Percentiles rank a stretch among this genome's conserved stretches.
Conservation (phyloP, 2,329 filamentous ascomycete genomes). For the Penicillium sp. region DNA sequence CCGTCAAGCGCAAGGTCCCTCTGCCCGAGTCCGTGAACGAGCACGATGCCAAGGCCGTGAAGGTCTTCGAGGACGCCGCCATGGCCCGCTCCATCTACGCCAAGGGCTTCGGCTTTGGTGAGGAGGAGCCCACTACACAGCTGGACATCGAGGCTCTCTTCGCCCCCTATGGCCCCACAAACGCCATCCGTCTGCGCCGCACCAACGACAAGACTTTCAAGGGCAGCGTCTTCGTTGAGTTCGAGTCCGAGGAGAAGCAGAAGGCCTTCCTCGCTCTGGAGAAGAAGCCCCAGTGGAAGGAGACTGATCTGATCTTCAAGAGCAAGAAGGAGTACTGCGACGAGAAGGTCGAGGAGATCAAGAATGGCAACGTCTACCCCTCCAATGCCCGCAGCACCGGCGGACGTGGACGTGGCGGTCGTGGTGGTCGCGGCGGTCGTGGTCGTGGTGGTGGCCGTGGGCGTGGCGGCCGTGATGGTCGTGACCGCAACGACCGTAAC, state of each 20-base stretch:
- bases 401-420: slow-evolving; percentile 41
- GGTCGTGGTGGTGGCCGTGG: slow-evolving; percentile 45
- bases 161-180: slow-evolving; percentile 71
- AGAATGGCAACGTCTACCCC: slow-evolving; percentile 65
- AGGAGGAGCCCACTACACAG: slow-evolving; percentile 75
- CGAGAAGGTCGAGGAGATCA: slow-evolving; percentile 71
- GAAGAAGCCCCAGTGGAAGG: slow-evolving; percentile 80
- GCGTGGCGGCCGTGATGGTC: slow-evolving; percentile 25
- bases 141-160: slow-evolving; percentile 95
- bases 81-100: slow-evolving; percentile 79
- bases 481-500: slow-evolving; percentile 30
- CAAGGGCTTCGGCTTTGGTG: slow-evolving; percentile 78
- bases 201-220: slow-evolving; percentile 74
- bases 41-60: slow-evolving; percentile 53
- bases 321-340: slow-evolving; percentile 83
- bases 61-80: slow-evolving; percentile 60
- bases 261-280: slow-evolving; percentile 77
- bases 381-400: slow-evolving; percentile 31
- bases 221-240: slow-evolving; percentile 94
- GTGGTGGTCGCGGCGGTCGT: slow-evolving; percentile 41
- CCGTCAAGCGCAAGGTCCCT: slow-evolving; percentile 72
- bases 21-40: slow-evolving; percentile 55
- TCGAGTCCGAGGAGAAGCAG: slow-evolving; percentile 72
- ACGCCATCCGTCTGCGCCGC: slow-evolving; percentile 83
- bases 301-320: slow-evolving; percentile 74